These are phyloP conservation scores for Samsoniella hepiali DNA, from an alignment of 2,329 filamentous ascomycete genomes.

Conservation along the genomic window DNA sequence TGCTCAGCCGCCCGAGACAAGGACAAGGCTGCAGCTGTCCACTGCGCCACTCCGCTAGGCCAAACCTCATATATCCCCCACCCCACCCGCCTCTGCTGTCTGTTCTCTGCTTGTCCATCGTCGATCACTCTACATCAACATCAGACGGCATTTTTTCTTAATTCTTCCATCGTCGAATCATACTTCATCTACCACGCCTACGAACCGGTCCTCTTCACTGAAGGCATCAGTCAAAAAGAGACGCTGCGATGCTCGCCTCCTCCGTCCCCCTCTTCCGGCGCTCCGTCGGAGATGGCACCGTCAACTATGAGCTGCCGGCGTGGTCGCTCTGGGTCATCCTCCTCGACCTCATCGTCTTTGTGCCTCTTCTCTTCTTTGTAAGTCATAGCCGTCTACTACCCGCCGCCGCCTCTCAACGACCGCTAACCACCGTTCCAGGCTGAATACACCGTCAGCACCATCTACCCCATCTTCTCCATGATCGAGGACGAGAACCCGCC, in stretches of 20 bases:
- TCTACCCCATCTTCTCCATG: conserved; percentile 55
- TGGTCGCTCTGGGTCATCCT: conserved; percentile 34
- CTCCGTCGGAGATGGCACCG: conserved; percentile 6
- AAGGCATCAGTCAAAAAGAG: not conserved
- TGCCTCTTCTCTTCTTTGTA: conserved; percentile 40
- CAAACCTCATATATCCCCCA: conserved; percentile 1
- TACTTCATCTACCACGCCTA: not conserved
- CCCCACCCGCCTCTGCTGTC: not conserved
- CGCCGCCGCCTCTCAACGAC: too few relatives aligned
- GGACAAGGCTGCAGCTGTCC: conserved; percentile 2
- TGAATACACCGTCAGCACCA: conserved; percentile 47
- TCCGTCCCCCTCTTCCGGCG: conserved; percentile 9
- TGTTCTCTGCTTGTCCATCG: not conserved
- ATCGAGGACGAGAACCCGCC: conserved; percentile 57
- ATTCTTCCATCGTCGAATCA: not conserved
- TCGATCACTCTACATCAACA: conserved; percentile 4
- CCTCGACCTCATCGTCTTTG: conserved; percentile 38
- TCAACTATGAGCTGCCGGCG: conserved; percentile 29
- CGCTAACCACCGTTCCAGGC: conserved; percentile 33
- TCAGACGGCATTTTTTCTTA: not conserved
- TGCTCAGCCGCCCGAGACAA: not conserved
- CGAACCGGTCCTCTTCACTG: not conserved
- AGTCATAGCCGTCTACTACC: conserved; percentile 16
- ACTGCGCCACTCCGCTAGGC: conserved; percentile 1
- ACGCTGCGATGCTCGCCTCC: not conserved